Percentiles rank a stretch among this genome's conserved stretches.
Evolutionary conservation across 176 grass and related monocot species (phyloP).

Genomic region (Alopecurus myosuroides): DNA sequence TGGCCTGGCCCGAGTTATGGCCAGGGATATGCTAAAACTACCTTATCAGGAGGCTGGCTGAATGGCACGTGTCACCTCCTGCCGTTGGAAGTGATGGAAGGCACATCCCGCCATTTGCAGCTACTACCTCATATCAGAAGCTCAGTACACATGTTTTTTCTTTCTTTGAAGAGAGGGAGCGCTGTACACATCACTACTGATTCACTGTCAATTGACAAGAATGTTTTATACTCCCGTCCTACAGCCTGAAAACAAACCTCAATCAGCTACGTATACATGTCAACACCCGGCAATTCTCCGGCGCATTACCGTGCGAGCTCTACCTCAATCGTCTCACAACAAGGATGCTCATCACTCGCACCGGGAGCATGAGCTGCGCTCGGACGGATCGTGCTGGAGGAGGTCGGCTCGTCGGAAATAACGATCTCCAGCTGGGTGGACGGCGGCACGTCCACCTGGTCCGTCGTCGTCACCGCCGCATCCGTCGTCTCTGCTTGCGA

Average conservation of each 20-base stretch:
- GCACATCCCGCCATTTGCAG: too few relatives aligned
- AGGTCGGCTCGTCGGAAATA: not conserved
- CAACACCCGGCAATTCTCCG: slow-evolving; percentile 5
- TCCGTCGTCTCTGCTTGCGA: not conserved
- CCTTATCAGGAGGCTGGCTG: too few relatives aligned
- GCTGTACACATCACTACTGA: not conserved
- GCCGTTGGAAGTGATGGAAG: too few relatives aligned
- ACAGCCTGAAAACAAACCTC: slow-evolving; percentile 5
- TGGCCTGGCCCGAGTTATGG: too few relatives aligned
- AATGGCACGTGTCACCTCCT: too few relatives aligned
- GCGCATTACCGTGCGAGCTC: not conserved
- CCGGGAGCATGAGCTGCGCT: not conserved
- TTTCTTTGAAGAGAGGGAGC: not conserved
- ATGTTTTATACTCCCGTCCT: not conserved
- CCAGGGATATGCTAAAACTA: too few relatives aligned
- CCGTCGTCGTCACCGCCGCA: not conserved
- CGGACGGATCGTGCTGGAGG: not conserved
- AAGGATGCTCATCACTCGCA: not conserved
- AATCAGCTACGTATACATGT: not conserved
- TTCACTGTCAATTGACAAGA: not conserved
- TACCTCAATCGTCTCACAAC: not conserved
- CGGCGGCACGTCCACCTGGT: not conserved
- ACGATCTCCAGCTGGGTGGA: slow-evolving; percentile 12
- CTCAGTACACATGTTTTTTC: not conserved
- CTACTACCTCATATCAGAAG: not conserved